Evolutionary conservation across 225 moss, liverwort and hornwort species (phyloP), one percentile per base, ranked within the genome.

Genomic region (Rhytidiadelphus loreus): DNA sequence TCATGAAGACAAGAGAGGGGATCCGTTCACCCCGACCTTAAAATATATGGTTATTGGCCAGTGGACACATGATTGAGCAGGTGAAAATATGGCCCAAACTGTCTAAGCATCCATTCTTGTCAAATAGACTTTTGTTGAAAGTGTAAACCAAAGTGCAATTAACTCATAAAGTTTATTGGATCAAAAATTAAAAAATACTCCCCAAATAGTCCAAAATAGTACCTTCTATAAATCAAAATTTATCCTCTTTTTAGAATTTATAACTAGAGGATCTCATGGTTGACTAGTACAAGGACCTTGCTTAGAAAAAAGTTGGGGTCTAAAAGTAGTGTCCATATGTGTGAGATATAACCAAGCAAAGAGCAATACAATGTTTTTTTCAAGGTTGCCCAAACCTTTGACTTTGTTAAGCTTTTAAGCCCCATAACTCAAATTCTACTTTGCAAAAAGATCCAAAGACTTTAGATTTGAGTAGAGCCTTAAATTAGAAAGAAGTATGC

Each of bases 121-220:
- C 28, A 48, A 48, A 7, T 50, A 48, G 13, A 21, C 21, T 75
- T 75, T 21, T 21, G 33, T 50, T 33, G 21, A 50, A 21, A 50
- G 21, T 9, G 10, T 28, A 3, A 2, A 9, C 5, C 0, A 3
- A 41, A 41, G 25, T 41, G 41, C 5, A 14, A 70, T 15, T 14
- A 41, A 69, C 1, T 2, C 8, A 2, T 41, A 8, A 70, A 41
- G 24, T 25, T 41, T 8, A 0, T 5, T 1, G 8, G 5, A 5
- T 25, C 25, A 41, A 70, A 8, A 25, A 26, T 5, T 71, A 70
- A 9, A 15, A 43, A 71, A 28, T 16, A 26, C 6, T 28, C 28
- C 6, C 3, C 0, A 26, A 71, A 43, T 43, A 12, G 11, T n/a
- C 2, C 2, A 66, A 37, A 35, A 1, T 37, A 65, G 1, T 2